Base-by-base conservation (phyloP, 1,139 yeast species). In the Blastobotrys raffinosifermentans region DNA sequence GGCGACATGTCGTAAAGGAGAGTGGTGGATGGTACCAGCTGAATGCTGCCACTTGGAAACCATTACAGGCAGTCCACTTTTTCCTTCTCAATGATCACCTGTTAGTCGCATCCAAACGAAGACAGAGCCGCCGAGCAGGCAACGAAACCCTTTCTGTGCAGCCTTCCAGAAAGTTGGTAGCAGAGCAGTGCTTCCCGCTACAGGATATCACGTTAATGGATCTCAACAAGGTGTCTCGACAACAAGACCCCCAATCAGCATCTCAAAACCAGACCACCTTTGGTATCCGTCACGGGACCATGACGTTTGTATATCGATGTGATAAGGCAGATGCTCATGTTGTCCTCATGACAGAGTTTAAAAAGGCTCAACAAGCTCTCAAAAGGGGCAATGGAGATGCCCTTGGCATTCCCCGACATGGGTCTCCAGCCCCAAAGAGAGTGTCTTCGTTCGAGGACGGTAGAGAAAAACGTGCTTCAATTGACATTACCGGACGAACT, bases 21-120 rank as follows among this genome's bases (percentile, higher is more conserved):
- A 79, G 87, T 58, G 80, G 82, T 1, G 73, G 91, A 36, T 89
- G 96, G 96, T 75, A 73, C 44, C 96, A 89, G 58, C 67, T 89
- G 41, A 87, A 87, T 53, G 77, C 83, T 1, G 91, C 94, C 0
- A 87, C 95, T 14, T 80, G 89, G 77, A 83, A 85, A 55, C 79
- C 87, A 1, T 69, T 81, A 31, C 80, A 83, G 51, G 79, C 87
- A 2, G 79, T 81, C 2, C 94, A 83, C 54, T 62, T 89, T 34
- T 82, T 83, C 50, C 61, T 89, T 8, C 66, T 89, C 46, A 87
- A 83, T 55, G 97, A 89, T 58, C 70, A 81, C 49, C 60, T 87
- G 1, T 62, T 89, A 37, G 68, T 87, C 32, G 96, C 96, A 0
- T 70, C 84, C 1, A 75, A 78, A 47, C 74, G 75, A 49, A 64